phyloP scores from a whole-genome alignment of 345 rosid genomes.

The thale cress (Arabidopsis thaliana) region TAIR10.1 NC_003071.7:10921001-10921500 shows the following conservation, averaged over 20 bases:
- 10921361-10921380: constrained; percentile 1
- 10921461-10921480: constrained; percentile 85
- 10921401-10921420: constrained; percentile 88
- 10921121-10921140: constrained; percentile 12
- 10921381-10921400: constrained; percentile 23
- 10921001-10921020: background rate
- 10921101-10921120: constrained; percentile 9
- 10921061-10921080: background rate
- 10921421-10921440: constrained; percentile 73
- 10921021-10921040: background rate
- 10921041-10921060: constrained; percentile 18
- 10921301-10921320: constrained; percentile 55
- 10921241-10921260: constrained; percentile 91
- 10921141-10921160: constrained; percentile 1
- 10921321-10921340: constrained; percentile 23
- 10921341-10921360: background rate
- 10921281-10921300: constrained; percentile 95
- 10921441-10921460: constrained; percentile 88
- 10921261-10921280: constrained; percentile 92
- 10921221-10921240: constrained; percentile 31
- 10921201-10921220: constrained; percentile 18
- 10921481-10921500: constrained; percentile 67
- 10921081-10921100: background rate
- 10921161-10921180: background rate
- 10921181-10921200: constrained; percentile 15